A percentile compares a stretch with the other conserved stretches of the same genome.
Evolutionary conservation across 2,329 filamentous ascomycete species (phyloP).

Genomic region (Nemania bipapillata): DNA sequence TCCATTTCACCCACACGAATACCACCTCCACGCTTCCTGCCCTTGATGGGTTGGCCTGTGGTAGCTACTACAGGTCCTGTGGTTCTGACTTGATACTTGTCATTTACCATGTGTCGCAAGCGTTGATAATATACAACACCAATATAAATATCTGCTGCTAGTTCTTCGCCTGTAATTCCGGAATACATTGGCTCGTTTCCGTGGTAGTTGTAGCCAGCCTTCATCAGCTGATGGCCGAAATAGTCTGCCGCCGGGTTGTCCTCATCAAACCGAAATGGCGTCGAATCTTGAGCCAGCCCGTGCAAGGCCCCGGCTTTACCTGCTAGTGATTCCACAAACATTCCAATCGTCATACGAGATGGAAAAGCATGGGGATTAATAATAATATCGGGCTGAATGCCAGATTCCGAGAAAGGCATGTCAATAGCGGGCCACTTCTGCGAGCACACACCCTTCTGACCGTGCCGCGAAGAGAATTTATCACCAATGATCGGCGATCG

Average conservation of each 20-base stretch:
- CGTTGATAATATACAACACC: constrained; percentile 98
- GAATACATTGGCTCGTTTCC: constrained; percentile 99
- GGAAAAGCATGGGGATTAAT: constrained; percentile 99
- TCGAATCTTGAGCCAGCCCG: constrained; percentile 94
- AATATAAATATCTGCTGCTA: constrained; percentile 94
- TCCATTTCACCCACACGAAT: constrained; percentile 99
- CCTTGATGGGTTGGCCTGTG: constrained; percentile 97
- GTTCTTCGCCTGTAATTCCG: constrained; percentile 93
- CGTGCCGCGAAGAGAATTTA: constrained; percentile 98
- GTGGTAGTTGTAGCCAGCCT: constrained; percentile 97
- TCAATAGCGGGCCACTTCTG: constrained; percentile 94
- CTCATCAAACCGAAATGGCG: constrained; percentile 94
- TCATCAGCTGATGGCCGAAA: constrained; percentile 94
- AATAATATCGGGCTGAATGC: constrained; percentile 96
- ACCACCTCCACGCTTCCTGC: constrained; percentile 93
- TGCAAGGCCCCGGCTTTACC: constrained; percentile 95
- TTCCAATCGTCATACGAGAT: constrained; percentile 99
- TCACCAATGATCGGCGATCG: constrained; percentile 93
- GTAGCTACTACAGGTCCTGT: constrained; percentile 90
- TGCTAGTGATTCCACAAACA: constrained; percentile 97
- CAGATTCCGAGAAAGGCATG: constrained; percentile 96
- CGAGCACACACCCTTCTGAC: constrained; percentile 95
- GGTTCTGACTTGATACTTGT: constrained; percentile 98
- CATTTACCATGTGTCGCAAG: constrained; percentile 98
- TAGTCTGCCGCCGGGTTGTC: constrained; percentile 91